A percentile compares a stretch with the other conserved stretches of the same genome.
Evolutionary conservation across 2,329 filamentous ascomycete species (phyloP).

Genomic region (Grosmannia penicillata): DNA sequence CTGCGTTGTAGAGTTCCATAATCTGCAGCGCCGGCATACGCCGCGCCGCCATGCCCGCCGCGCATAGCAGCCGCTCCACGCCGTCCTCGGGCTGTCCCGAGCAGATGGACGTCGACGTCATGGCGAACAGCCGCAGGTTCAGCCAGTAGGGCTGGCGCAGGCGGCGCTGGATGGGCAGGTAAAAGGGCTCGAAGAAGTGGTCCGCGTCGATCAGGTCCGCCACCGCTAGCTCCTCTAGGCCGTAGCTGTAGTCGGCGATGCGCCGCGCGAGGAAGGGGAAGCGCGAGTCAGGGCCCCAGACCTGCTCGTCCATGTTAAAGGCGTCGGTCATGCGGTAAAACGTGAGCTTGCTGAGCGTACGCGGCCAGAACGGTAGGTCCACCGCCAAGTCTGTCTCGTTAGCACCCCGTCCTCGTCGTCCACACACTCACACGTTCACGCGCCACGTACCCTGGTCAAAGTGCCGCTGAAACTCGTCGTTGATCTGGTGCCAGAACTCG

Average conservation of each 20-base stretch:
- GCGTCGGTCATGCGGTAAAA: conserved; percentile 11
- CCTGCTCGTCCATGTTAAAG: conserved; percentile 1
- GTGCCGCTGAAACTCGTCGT: conserved; percentile 7
- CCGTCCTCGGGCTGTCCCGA: conserved; percentile 9
- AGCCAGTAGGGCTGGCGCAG: conserved; percentile 10
- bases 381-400: conserved; percentile 10
- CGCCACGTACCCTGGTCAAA: conserved; percentile 10
- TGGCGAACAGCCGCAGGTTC: conserved; percentile 12
- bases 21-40: conserved; percentile 14
- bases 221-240: conserved; percentile 6
- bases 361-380: conserved; percentile 11
- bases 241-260: conserved; percentile 1
- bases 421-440: no score
- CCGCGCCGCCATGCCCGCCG: conserved; percentile 11
- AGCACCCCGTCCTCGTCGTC: no score
- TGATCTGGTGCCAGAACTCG: conserved; percentile 11
- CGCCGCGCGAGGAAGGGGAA: conserved; percentile 3
- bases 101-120: conserved; percentile 13
- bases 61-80: conserved; percentile 12
- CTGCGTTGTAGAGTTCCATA: conserved; percentile 16
- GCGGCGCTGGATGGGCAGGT: conserved; percentile 3
- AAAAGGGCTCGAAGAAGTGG: conserved; percentile 13
- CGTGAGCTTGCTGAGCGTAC: conserved; percentile 9
- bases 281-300: conserved; percentile 4
- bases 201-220: conserved; percentile 7